Conservation (phyloP, 2,329 filamentous ascomycete species). For the Penicillium expansum region DNA sequence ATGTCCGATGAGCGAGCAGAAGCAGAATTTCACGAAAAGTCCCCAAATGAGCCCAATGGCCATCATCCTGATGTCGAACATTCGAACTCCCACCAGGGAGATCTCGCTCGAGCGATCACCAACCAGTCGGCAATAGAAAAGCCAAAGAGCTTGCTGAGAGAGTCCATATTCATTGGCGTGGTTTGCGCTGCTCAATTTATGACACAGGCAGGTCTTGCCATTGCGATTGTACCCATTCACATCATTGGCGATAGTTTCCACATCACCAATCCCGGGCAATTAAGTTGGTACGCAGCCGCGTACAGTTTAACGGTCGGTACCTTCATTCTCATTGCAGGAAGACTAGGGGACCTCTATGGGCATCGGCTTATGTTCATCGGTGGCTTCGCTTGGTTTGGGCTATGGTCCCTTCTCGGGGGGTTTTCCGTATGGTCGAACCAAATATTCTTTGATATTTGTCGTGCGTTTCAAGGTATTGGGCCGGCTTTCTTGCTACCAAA, state of each 20-base stretch:
- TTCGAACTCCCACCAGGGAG: background rate
- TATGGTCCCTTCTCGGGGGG: slow-evolving; percentile 40
- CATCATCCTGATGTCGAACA: background rate
- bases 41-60: background rate
- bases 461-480: slow-evolving; percentile 57
- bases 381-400: slow-evolving; percentile 37
- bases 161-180: slow-evolving; percentile 26
- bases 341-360: slow-evolving; percentile 40
- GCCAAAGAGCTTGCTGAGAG: background rate
- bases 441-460: slow-evolving; percentile 51
- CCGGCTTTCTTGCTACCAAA: slow-evolving; percentile 65
- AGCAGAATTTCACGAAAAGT: background rate
- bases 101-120: background rate
- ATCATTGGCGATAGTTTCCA: slow-evolving; percentile 49
- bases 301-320: slow-evolving; percentile 49
- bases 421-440: slow-evolving; percentile 39
- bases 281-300: slow-evolving; percentile 42
- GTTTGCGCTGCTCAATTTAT: slow-evolving; percentile 38
- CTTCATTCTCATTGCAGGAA: slow-evolving; percentile 37
- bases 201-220: slow-evolving; percentile 45
- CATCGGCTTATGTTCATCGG: slow-evolving; percentile 37
- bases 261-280: slow-evolving; percentile 52
- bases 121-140: background rate
- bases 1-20: background rate
- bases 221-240: slow-evolving; percentile 40